A percentile compares a stretch with the other conserved stretches of the same genome.
Evolutionary conservation across 345 rosid species (phyloP).

Genomic region (Euphorbia lathyris): DNA sequence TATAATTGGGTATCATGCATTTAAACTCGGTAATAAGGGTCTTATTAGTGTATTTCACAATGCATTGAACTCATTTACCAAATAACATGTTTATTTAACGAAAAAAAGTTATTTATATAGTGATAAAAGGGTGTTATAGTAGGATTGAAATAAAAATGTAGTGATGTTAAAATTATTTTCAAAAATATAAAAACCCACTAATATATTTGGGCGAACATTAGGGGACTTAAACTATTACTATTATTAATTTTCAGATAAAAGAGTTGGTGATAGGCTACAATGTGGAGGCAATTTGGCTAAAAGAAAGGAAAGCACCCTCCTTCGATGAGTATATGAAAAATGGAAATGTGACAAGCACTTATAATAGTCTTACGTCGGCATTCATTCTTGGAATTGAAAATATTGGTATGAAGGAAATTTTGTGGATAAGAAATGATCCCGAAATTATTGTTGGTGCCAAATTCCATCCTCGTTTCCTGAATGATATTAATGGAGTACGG

Average conservation of each 20-base stretch:
- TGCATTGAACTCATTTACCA: too few relatives aligned
- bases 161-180: too few relatives aligned
- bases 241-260: not conserved
- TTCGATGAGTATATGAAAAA: not conserved
- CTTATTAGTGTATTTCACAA: too few relatives aligned
- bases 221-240: too few relatives aligned
- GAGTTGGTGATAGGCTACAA: not conserved
- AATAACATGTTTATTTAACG: too few relatives aligned
- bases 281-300: not conserved
- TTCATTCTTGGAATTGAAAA: not conserved
- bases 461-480: not conserved
- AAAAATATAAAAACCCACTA: too few relatives aligned
- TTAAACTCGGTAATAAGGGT: too few relatives aligned
- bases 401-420: not conserved
- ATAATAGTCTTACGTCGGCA: not conserved
- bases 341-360: not conserved
- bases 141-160: too few relatives aligned
- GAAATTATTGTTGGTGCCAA: not conserved
- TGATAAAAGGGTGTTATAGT: too few relatives aligned
- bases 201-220: too few relatives aligned
- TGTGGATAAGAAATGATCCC: not conserved
- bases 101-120: too few relatives aligned
- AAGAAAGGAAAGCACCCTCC: not conserved
- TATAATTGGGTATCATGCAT: too few relatives aligned
- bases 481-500: not conserved